Evolutionary conservation across 1,284 basidiomycete genomes (phyloP).

Genomic region (Pseudomicrostroma phylloplanum): DNA sequence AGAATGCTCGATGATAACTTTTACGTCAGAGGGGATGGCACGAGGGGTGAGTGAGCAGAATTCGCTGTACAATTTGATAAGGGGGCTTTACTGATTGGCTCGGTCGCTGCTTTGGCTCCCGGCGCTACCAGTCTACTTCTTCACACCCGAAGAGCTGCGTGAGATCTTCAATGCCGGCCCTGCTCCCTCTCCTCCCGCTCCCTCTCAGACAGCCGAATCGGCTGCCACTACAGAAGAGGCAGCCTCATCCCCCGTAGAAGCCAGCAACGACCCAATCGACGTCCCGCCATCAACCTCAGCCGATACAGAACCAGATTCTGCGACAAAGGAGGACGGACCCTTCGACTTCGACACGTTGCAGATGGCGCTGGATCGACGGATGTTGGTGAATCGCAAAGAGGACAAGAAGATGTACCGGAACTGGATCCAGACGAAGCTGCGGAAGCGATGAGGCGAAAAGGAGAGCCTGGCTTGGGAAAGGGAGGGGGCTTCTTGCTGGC

Average conservation of each 20-base stretch:
- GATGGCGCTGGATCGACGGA: constrained; percentile 43
- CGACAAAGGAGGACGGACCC: background rate
- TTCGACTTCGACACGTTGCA: constrained; percentile 38
- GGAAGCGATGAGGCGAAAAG: background rate
- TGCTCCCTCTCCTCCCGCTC: no score
- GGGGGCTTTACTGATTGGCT: no score
- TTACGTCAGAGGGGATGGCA: constrained; percentile 22
- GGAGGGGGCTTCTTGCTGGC: no score
- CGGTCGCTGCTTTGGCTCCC: no score
- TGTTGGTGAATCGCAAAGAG: constrained; percentile 48
- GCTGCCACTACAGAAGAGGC: no score
- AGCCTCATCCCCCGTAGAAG: no score
- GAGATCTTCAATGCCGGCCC: constrained; percentile 38
- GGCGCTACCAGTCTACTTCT: constrained; percentile 36
- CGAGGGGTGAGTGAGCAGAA: background rate
- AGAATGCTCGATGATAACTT: constrained; percentile 81
- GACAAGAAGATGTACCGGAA: constrained; percentile 45
- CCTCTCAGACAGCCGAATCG: no score
- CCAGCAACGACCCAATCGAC: no score
- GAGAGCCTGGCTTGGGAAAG: background rate
- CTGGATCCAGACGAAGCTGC: constrained; percentile 47
- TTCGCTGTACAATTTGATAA: background rate
- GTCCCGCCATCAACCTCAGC: no score
- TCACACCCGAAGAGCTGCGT: constrained; percentile 37
- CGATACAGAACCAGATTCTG: background rate